Conservation (phyloP, 306 rosid species). For the Echinosophora koreensis region DNA sequence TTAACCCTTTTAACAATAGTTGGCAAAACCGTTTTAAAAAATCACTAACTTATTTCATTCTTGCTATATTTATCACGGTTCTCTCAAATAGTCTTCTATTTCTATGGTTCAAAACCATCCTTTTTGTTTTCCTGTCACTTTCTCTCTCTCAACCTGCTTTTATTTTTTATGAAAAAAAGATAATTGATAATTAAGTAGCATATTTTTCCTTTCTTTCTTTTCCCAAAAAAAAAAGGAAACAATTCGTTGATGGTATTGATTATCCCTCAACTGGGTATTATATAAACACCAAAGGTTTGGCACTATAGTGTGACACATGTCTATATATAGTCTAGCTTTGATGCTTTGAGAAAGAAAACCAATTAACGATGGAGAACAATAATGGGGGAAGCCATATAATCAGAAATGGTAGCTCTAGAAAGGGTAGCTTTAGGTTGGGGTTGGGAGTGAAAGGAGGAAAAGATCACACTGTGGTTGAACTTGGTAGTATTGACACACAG, state of each 20-base stretch:
- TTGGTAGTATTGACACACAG: conserved; percentile 55
- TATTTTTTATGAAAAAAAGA: background rate
- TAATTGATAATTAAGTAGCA: background rate
- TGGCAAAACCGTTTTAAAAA: background rate
- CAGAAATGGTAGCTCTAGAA: conserved; percentile 38
- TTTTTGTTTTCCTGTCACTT: background rate
- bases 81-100: background rate
- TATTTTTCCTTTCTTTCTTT: background rate
- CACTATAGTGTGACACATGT: background rate
- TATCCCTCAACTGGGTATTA: background rate
- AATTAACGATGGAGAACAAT: conserved; percentile 1
- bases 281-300: conserved; percentile 9
- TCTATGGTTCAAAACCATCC: background rate
- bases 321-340: background rate
- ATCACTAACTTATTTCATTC: background rate
- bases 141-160: background rate
- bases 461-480: conserved; percentile 46
- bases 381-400: background rate
- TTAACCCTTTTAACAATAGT: too few relatives aligned
- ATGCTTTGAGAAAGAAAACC: background rate
- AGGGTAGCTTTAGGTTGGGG: conserved; percentile 49
- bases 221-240: background rate
- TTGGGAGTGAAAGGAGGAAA: conserved; percentile 20
- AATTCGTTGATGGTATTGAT: background rate
- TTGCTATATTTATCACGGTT: background rate